Conservation (phyloP, 768 basidiomycete species). For the Pleurotus pulmonarius region DNA sequence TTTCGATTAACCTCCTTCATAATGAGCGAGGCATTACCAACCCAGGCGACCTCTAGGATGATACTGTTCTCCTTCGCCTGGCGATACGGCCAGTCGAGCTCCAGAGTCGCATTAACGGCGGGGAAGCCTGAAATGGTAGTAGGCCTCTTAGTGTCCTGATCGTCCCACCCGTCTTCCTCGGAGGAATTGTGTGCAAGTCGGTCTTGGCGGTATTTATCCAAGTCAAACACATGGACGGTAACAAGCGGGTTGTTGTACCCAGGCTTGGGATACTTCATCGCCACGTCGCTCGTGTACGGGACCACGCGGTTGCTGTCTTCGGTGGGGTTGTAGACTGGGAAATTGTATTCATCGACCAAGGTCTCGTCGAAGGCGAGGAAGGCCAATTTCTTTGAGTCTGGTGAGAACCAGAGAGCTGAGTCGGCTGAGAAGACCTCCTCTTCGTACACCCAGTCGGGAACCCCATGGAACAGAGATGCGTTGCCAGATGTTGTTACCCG, state of each 20-base stretch:
- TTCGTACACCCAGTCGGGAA: slow-evolving; percentile 98
- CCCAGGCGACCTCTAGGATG: slow-evolving; percentile 84
- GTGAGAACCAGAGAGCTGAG: slow-evolving; percentile 89
- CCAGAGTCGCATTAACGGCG: slow-evolving; percentile 41
- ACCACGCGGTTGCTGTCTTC: slow-evolving; percentile 63
- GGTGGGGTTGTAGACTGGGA: slow-evolving; percentile 91
- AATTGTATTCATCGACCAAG: slow-evolving; percentile 77
- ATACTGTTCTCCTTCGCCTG: slow-evolving; percentile 61
- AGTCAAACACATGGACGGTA: slow-evolving; percentile 77
- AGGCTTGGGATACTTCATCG: slow-evolving; percentile 83
- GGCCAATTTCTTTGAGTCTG: slow-evolving; percentile 69
- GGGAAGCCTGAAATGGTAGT: slow-evolving; percentile 19
- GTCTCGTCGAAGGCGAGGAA: slow-evolving; percentile 90
- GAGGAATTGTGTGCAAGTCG: slow-evolving; percentile 19
- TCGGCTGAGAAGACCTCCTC: slow-evolving; percentile 80
- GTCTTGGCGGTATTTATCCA: slow-evolving; percentile 47
- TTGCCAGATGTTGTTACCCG: slow-evolving; percentile 82
- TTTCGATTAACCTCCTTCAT: slow-evolving; percentile 87
- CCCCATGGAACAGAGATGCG: slow-evolving; percentile 85
- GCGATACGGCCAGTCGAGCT: slow-evolving; percentile 64
- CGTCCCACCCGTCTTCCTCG: background rate
- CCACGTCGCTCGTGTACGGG: slow-evolving; percentile 76
- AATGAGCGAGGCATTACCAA: slow-evolving; percentile 68
- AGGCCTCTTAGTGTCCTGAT: background rate
- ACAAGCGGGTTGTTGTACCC: slow-evolving; percentile 89